Evolutionary conservation across 495 filamentous ascomycete species (phyloP).

Genomic region (Talaromyces wortmannii): DNA sequence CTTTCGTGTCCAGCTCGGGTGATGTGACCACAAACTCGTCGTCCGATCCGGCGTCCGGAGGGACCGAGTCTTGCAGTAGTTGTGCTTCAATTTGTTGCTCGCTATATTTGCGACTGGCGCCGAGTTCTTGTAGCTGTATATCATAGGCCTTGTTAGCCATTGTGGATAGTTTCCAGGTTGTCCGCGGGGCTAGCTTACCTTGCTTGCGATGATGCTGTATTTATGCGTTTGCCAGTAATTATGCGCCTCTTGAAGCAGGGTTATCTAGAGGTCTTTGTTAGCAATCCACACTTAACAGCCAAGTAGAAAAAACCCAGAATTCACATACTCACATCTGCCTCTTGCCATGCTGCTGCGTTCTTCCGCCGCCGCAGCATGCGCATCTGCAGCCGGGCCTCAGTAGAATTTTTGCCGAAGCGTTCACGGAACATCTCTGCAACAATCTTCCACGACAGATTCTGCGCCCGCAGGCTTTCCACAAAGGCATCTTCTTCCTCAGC

Average conservation of each 20-base stretch:
- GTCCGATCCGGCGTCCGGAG: neutral
- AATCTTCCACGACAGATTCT: conserved; percentile 62
- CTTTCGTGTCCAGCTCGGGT: neutral
- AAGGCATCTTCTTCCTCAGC: conserved; percentile 62
- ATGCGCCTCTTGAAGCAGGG: conserved; percentile 37
- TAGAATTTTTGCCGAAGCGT: conserved; percentile 54
- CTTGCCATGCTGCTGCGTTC: conserved; percentile 58
- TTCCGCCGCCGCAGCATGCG: conserved; percentile 60
- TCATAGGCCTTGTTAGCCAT: neutral
- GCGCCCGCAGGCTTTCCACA: conserved; percentile 59
- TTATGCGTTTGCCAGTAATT: conserved; percentile 45
- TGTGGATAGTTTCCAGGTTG: neutral
- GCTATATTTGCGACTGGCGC: conserved; percentile 22
- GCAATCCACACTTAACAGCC: neutral
- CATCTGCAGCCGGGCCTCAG: conserved; percentile 70
- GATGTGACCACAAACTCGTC: neutral
- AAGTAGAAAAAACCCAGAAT: conserved; percentile 6
- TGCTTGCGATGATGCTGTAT: conserved; percentile 41
- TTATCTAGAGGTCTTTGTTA: conserved; percentile 21
- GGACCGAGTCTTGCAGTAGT: conserved; percentile 5
- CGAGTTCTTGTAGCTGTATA: conserved; percentile 30
- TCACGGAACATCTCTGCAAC: conserved; percentile 58
- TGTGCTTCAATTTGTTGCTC: conserved; percentile 31
- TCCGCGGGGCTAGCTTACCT: conserved; percentile 22
- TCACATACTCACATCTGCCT: conserved; percentile 55